Conservation (phyloP, 768 basidiomycete genomes). For the Trametes cingulata region DNA sequence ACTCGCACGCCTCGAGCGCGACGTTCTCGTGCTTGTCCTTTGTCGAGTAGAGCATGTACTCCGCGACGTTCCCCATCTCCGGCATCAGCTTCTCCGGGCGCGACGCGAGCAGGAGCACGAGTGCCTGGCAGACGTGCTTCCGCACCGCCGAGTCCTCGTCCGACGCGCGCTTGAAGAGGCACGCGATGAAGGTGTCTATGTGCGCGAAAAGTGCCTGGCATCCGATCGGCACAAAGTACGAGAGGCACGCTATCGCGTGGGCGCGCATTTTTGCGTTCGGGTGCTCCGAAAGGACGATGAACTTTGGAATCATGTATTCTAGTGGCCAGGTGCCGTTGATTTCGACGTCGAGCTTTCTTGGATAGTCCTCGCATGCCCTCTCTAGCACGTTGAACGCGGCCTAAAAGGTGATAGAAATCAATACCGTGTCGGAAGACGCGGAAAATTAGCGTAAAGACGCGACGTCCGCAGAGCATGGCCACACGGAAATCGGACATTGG, state of each 20-base stretch:
- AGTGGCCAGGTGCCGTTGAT: conserved; percentile 91
- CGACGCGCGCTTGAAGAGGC: conserved; percentile 91
- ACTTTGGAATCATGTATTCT: conserved; percentile 96
- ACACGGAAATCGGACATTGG: background rate
- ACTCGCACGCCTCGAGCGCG: conserved; percentile 98
- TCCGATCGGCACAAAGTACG: conserved; percentile 87
- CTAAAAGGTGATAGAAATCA: conserved; percentile 39
- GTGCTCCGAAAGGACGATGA: conserved; percentile 86
- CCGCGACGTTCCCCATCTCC: conserved; percentile 91
- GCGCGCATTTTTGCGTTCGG: conserved; percentile 86
- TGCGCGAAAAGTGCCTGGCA: conserved; percentile 87
- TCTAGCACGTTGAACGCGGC: conserved; percentile 92
- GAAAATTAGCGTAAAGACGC: background rate
- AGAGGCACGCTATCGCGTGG: conserved; percentile 91
- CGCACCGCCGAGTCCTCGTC: conserved; percentile 94
- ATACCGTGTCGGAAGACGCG: background rate
- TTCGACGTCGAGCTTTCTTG: conserved; percentile 91
- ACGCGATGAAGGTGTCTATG: conserved; percentile 91
- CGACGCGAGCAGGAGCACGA: conserved; percentile 89
- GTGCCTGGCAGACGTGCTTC: conserved; percentile 92
- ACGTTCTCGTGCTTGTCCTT: conserved; percentile 97
- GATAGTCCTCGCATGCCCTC: conserved; percentile 97
- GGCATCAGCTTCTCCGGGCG: conserved; percentile 97
- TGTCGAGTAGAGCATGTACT: conserved; percentile 98
- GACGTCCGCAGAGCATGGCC: background rate